Evolutionary conservation across 305 asterid genomes (phyloP).

Genomic region (Rubia peregrina): DNA sequence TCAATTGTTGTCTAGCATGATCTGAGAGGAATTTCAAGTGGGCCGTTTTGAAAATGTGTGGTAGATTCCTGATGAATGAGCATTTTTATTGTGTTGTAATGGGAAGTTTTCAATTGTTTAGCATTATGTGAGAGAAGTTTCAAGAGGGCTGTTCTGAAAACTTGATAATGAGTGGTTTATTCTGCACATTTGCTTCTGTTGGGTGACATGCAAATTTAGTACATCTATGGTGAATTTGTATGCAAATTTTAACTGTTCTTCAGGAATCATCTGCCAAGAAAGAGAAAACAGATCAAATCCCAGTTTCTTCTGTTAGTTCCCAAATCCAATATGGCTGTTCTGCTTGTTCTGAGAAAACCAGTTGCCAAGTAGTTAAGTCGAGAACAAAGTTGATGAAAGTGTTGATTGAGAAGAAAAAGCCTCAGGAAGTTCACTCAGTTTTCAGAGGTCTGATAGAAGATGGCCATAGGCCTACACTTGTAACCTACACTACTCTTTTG

Average conservation of each 20-base stretch:
- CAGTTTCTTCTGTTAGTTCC: conserved; percentile 30
- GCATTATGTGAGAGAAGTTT: not conserved
- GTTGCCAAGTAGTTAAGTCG: conserved; percentile 68
- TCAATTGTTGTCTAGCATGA: conserved; percentile 3
- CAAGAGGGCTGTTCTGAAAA: not conserved
- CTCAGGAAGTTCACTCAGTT: conserved; percentile 59
- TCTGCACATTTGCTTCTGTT: not conserved
- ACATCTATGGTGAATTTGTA: not conserved
- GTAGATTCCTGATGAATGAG: not conserved
- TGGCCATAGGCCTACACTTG: conserved; percentile 81
- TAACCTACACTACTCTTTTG: conserved; percentile 77
- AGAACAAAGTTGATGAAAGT: conserved; percentile 80
- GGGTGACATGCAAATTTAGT: not conserved
- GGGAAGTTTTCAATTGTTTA: not conserved
- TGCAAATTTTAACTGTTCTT: conserved; percentile 12
- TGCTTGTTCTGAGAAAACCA: conserved; percentile 38
- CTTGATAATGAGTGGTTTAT: not conserved
- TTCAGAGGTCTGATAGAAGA: conserved; percentile 60
- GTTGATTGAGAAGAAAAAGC: conserved; percentile 56
- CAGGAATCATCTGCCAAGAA: conserved; percentile 52
- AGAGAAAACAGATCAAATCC: conserved; percentile 23
- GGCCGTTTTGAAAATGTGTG: not conserved
- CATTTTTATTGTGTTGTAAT: not conserved
- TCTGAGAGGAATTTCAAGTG: not conserved
- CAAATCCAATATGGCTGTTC: conserved; percentile 38